phyloP scores from a whole-genome alignment of 2,329 filamentous ascomycete species.

The Xylariales sp. region DNA sequence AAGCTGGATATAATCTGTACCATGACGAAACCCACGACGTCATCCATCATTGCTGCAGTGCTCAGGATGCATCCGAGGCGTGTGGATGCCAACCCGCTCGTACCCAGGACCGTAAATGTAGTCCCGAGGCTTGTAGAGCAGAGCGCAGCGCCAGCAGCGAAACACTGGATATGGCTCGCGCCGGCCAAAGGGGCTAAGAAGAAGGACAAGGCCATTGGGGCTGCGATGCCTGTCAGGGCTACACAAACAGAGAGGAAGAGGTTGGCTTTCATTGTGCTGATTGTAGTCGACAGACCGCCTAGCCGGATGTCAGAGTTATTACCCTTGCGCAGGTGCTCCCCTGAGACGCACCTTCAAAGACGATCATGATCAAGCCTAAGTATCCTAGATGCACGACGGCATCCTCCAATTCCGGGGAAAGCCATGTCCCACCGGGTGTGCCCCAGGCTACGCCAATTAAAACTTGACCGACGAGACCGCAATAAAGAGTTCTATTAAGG shows the following conservation, averaged over 20 bases:
- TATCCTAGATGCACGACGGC: conserved; percentile 64
- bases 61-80: conserved; percentile 59
- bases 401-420: conserved; percentile 46
- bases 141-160: conserved; percentile 67
- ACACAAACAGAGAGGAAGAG: conserved; percentile 55
- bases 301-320: too few relatives aligned
- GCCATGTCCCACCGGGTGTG: conserved; percentile 57
- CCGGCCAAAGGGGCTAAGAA: conserved; percentile 44
- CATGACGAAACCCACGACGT: conserved; percentile 73
- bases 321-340: too few relatives aligned
- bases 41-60: conserved; percentile 76
- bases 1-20: conserved; percentile 70
- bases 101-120: conserved; percentile 54
- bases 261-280: conserved; percentile 53
- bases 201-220: conserved; percentile 65
- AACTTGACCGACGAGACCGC: conserved; percentile 68
- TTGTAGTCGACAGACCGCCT: conserved; percentile 54
- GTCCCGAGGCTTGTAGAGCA: conserved; percentile 73
- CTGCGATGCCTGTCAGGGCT: conserved; percentile 59
- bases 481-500: conserved; percentile 59
- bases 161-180: conserved; percentile 56
- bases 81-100: conserved; percentile 37
- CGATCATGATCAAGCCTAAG: conserved; percentile 65
- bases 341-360: conserved; percentile 61
- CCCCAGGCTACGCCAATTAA: conserved; percentile 68